Conservation (phyloP, 2,329 filamentous ascomycete species). For the Neobulgaria alba region DNA sequence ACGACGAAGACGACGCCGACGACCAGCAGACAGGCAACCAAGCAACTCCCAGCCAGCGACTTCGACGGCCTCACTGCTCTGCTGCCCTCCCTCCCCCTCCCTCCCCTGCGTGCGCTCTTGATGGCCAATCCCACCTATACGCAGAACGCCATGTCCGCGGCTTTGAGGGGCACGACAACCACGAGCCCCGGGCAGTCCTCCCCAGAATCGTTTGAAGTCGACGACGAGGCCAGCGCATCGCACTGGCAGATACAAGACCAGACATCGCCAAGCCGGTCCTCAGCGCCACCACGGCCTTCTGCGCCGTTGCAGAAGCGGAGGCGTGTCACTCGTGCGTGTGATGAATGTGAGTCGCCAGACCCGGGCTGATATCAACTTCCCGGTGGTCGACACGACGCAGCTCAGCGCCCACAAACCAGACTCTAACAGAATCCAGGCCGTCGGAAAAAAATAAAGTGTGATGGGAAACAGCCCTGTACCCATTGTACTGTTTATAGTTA, state of each 20-base stretch:
- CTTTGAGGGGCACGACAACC: slow-evolving; percentile 1
- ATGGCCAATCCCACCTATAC: background rate
- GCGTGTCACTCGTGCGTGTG: slow-evolving; percentile 72
- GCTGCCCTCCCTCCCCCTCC: background rate
- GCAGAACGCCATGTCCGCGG: background rate
- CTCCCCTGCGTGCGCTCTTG: background rate
- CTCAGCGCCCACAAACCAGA: background rate
- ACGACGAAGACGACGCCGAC: background rate
- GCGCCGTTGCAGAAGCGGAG: slow-evolving; percentile 64
- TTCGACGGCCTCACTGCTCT: background rate
- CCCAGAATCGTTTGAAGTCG: slow-evolving; percentile 21
- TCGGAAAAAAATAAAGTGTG: slow-evolving; percentile 81
- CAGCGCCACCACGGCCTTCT: slow-evolving; percentile 16
- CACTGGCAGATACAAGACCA: slow-evolving; percentile 19
- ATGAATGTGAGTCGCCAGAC: slow-evolving; percentile 47
- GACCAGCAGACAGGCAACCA: background rate
- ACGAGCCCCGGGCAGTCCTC: slow-evolving; percentile 19
- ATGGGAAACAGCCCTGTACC: slow-evolving; percentile 81
- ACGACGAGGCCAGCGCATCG: slow-evolving; percentile 18
- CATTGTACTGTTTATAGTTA: slow-evolving; percentile 99
- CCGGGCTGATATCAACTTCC: background rate
- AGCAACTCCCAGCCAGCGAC: background rate
- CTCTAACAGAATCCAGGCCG: slow-evolving; percentile 29
- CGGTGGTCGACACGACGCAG: background rate
- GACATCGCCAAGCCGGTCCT: slow-evolving; percentile 14